Conservation (phyloP, 768 basidiomycete species). For the Auriscalpium vulgare region DNA sequence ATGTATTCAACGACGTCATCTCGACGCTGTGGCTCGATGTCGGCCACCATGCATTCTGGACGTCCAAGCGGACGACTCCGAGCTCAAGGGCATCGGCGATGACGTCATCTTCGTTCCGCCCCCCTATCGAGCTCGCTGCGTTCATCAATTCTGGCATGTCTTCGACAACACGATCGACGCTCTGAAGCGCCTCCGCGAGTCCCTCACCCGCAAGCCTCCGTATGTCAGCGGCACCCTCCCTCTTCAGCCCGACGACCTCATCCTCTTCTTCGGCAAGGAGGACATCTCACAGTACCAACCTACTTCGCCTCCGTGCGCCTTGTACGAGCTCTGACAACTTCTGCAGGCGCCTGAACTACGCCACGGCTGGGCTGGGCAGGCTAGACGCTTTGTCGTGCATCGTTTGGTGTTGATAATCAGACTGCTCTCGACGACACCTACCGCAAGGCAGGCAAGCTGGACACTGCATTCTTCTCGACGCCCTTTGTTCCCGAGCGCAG, state of each 20-base stretch:
- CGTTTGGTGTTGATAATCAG: slow-evolving; percentile 29
- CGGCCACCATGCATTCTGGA: no score
- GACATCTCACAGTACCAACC: neutral
- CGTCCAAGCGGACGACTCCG: no score
- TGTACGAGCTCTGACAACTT: neutral
- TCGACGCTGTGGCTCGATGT: no score
- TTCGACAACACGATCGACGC: neutral
- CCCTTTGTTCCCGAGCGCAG: slow-evolving; percentile 22
- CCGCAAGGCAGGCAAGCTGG: slow-evolving; percentile 39
- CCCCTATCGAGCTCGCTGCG: no score
- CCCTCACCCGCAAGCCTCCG: slow-evolving; percentile 4
- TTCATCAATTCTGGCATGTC: no score
- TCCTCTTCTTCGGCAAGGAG: slow-evolving; percentile 7
- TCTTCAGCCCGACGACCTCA: slow-evolving; percentile 1
- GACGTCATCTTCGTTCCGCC: no score
- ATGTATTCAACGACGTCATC: no score
- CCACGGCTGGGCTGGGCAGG: neutral
- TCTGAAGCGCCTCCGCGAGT: neutral
- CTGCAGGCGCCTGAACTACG: slow-evolving; percentile 9
- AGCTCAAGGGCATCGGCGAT: no score
- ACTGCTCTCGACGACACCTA: slow-evolving; percentile 36
- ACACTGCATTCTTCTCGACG: slow-evolving; percentile 26
- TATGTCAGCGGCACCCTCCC: slow-evolving; percentile 5
- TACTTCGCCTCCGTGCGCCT: no score
- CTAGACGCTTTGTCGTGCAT: slow-evolving; percentile 27